Evolutionary conservation across 2,329 filamentous ascomycete species (phyloP).

Genomic region (Neofusicoccum laricinum): DNA sequence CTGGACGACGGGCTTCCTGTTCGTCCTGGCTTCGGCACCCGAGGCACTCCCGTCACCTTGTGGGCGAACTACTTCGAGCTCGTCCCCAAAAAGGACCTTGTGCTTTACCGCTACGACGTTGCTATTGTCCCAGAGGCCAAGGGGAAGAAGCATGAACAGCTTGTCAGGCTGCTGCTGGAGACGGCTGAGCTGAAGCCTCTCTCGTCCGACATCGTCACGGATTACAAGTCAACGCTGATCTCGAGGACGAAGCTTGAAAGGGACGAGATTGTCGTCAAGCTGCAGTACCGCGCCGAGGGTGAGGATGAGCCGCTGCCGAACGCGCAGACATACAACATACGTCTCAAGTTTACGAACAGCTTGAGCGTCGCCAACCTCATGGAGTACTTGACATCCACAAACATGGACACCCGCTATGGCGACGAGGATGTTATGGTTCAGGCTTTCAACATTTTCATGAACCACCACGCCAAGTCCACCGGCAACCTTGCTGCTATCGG

Average conservation of each 20-base stretch:
- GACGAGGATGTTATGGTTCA: conserved; percentile 53
- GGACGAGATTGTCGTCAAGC: conserved; percentile 14
- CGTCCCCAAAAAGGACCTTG: conserved; percentile 14
- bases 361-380: conserved; percentile 40
- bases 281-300: conserved; percentile 29
- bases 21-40: conserved; percentile 33
- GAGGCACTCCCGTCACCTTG: conserved; percentile 37
- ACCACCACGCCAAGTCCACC: conserved; percentile 45
- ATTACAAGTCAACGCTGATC: conserved; percentile 11
- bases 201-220: background rate
- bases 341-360: conserved; percentile 24
- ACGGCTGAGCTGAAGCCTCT: conserved; percentile 17
- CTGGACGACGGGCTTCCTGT: conserved; percentile 21
- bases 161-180: conserved; percentile 48
- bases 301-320: conserved; percentile 19
- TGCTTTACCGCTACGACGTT: conserved; percentile 29
- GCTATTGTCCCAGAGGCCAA: conserved; percentile 25
- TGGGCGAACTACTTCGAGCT: conserved; percentile 41
- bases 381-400: conserved; percentile 42
- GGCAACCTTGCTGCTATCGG: conserved; percentile 44
- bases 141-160: conserved; percentile 45
- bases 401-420: conserved; percentile 35
- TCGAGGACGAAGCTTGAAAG: background rate
- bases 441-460: conserved; percentile 57
- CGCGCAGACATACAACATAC: conserved; percentile 20